A percentile compares a stretch with the other conserved stretches of the same genome.
phyloP scores from a whole-genome alignment of 2,329 filamentous ascomycete species.

The Phyllosticta paracitricarpa region DNA sequence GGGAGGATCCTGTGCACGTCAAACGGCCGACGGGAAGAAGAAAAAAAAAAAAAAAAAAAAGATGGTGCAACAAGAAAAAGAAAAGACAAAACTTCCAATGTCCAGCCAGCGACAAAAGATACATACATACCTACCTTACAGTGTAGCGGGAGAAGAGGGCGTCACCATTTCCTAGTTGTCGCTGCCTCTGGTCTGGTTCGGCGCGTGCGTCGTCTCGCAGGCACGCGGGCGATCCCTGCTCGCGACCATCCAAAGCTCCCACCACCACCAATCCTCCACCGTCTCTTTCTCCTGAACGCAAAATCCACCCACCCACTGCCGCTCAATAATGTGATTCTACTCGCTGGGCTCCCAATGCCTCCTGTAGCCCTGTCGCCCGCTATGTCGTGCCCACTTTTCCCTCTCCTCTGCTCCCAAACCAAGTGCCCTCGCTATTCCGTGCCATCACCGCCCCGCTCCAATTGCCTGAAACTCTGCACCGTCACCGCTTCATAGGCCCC shows the following conservation, averaged over 20 bases:
- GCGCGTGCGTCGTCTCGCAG: neutral
- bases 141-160: too few species aligned
- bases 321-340: neutral
- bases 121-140: too few species aligned
- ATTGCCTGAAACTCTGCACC: neutral
- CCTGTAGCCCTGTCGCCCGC: neutral
- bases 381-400: neutral
- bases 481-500: neutral
- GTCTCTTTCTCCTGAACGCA: neutral
- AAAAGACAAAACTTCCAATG: neutral
- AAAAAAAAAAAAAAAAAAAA: neutral
- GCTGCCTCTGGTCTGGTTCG: neutral
- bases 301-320: neutral
- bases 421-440: neutral
- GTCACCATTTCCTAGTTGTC: too few species aligned
- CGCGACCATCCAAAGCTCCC: neutral
- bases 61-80: neutral
- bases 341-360: neutral
- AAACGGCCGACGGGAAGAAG: neutral
- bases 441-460: neutral
- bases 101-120: too few species aligned
- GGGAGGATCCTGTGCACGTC: neutral
- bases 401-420: neutral
- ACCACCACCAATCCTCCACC: neutral
- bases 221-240: neutral